A percentile compares a stretch with the other conserved stretches of the same genome.
phyloP scores from a whole-genome alignment of 2,329 filamentous ascomycete genomes.

The Talaromyces sp. region DNA sequence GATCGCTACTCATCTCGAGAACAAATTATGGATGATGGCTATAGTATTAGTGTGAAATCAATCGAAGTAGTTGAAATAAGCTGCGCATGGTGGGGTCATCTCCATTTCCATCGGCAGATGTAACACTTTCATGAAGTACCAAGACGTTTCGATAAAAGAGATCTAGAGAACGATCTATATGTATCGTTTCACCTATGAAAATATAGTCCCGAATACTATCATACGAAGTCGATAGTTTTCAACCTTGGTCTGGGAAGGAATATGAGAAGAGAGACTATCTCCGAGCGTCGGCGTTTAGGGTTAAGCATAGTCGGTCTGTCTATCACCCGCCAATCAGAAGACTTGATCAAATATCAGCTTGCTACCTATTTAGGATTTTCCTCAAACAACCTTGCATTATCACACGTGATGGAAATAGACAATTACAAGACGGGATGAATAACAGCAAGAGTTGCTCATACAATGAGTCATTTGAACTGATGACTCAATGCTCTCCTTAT shows the following conservation, averaged over 20 bases:
- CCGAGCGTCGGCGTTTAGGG: constrained; percentile 2
- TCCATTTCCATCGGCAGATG: neutral
- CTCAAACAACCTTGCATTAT: neutral
- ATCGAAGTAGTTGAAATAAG: neutral
- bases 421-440: neutral
- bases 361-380: neutral
- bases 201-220: no score
- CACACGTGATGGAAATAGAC: neutral
- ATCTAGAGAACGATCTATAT: no score
- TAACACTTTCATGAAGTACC: no score
- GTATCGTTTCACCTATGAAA: no score
- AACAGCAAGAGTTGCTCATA: neutral
- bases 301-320: neutral
- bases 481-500: neutral
- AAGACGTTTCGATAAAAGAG: no score
- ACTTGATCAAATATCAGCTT: neutral
- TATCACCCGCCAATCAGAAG: neutral
- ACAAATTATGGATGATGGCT: neutral
- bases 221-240: no score
- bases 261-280: neutral
- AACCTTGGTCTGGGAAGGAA: no score
- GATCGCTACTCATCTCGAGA: neutral
- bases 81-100: neutral
- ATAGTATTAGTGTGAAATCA: no score
- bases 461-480: neutral